A percentile compares a stretch with the other conserved stretches of the same genome.
phyloP scores from a whole-genome alignment of 2,329 filamentous ascomycete genomes.

The Aaosphaeria pasadenensis region DNA sequence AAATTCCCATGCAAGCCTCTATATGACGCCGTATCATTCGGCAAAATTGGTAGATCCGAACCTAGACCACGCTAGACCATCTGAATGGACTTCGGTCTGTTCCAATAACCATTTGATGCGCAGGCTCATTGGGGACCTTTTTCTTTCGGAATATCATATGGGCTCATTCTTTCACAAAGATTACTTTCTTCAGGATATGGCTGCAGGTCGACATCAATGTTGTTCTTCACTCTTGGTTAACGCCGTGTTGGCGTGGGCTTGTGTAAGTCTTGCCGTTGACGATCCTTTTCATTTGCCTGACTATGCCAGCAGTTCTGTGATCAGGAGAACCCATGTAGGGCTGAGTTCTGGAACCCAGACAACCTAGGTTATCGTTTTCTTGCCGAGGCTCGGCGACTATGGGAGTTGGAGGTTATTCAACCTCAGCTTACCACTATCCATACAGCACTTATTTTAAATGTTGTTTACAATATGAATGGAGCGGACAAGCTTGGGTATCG shows the following conservation, averaged over 20 bases:
- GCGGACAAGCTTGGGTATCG: slow-evolving; percentile 3
- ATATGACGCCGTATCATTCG: slow-evolving; percentile 13
- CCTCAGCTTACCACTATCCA: slow-evolving; percentile 7
- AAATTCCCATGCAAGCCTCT: slow-evolving; percentile 3
- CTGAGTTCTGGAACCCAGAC: slow-evolving; percentile 8
- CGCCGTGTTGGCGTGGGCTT: slow-evolving; percentile 5
- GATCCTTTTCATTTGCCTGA: too few relatives aligned
- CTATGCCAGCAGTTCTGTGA: slow-evolving; percentile 1
- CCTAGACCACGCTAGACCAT: slow-evolving; percentile 9
- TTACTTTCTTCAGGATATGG: slow-evolving; percentile 8
- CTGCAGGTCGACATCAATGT: slow-evolving; percentile 1
- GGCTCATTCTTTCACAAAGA: slow-evolving; percentile 7
- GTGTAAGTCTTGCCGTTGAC: background rate
- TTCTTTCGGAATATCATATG: slow-evolving; percentile 4
- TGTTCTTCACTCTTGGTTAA: slow-evolving; percentile 9
- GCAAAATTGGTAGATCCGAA: slow-evolving; percentile 14
- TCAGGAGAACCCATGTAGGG: slow-evolving; percentile 1
- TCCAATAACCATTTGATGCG: slow-evolving; percentile 13
- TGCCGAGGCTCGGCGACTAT: slow-evolving; percentile 10
- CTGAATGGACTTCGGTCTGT: slow-evolving; percentile 15
- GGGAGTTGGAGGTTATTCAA: slow-evolving; percentile 5
- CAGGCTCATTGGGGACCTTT: slow-evolving; percentile 10
- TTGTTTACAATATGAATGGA: slow-evolving; percentile 4
- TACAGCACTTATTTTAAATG: slow-evolving; percentile 3
- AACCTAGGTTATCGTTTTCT: slow-evolving; percentile 7